Base-by-base conservation (phyloP, 2,329 filamentous ascomycete species). In the Coniella vitis region DNA sequence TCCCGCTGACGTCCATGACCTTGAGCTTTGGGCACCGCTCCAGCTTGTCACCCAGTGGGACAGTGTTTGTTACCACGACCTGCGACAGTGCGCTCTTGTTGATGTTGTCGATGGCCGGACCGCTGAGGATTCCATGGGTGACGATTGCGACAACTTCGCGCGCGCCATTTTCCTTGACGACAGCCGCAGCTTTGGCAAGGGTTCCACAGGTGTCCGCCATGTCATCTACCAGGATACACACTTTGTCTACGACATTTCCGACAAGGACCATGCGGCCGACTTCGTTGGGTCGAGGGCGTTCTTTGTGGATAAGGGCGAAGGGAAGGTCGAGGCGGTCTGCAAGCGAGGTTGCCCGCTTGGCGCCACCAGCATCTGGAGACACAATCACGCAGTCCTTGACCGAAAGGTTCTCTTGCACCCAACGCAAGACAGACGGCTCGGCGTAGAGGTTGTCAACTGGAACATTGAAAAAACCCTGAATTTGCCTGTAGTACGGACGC, bases 391-490 rank as follows among this genome's bases (percentile, higher is more conserved):
- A 87, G 50, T 91, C 81, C 66, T 84, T 85, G 68, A 90, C 84
- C 42, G 87, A 84, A 52, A 95, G 93, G 60, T 89, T 81, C 62
- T 86, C 83, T 63, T 90, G 84, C 58, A 86, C 84, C 62, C 84
- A 86, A 54, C 77, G 76, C 63, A 84, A 81, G 47, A 86, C 73
- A 44, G 90, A 71, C 43, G 86, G 84, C 58, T 87, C 83, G 49
- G 84, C 91, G 69, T 97, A 97, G 16, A 98, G 76, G 65, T 98
- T 98, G 71, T 98, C 93, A 49, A 98, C 93, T 2, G 93, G 93
- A 51, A 97, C 95, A 63, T 98, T 91, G 63, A 98, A 97, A 75
- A 96, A 98, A 47, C 93, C 93, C 69, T 98, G 93, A 63, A 97
- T 97, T 68, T 98, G 90, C 25, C 51, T 53, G 40, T 14, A 19